phyloP scores from a whole-genome alignment of 495 filamentous ascomycete species.

The Penicillium antarcticum region DNA sequence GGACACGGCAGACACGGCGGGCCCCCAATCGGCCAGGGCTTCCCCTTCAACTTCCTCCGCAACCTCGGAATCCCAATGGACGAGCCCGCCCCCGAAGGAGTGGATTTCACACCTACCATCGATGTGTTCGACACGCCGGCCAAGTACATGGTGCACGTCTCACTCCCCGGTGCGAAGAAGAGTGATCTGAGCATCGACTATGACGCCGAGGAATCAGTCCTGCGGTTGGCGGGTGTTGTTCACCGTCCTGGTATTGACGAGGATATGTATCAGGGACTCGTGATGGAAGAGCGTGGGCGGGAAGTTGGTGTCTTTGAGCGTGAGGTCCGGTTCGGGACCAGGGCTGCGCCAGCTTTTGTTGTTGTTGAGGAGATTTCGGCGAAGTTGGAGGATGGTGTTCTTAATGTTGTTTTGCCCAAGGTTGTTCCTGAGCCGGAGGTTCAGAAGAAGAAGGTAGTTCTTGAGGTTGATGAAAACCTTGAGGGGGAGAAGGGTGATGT shows the following conservation, averaged over 20 bases:
- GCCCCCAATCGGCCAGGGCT: slow-evolving; percentile 11
- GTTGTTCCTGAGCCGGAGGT: slow-evolving; percentile 34
- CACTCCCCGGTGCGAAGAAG: slow-evolving; percentile 73
- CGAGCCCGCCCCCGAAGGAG: slow-evolving; percentile 22
- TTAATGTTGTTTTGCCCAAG: slow-evolving; percentile 68
- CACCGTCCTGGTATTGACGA: slow-evolving; percentile 66
- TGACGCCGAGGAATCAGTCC: slow-evolving; percentile 60
- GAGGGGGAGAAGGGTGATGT: slow-evolving; percentile 19
- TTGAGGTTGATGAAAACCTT: slow-evolving; percentile 14
- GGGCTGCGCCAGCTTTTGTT: slow-evolving; percentile 56
- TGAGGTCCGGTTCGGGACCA: slow-evolving; percentile 56
- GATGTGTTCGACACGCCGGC: slow-evolving; percentile 69
- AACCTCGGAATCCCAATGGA: slow-evolving; percentile 25
- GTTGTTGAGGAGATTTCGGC: slow-evolving; percentile 65
- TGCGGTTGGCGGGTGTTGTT: slow-evolving; percentile 68
- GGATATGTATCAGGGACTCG: slow-evolving; percentile 63
- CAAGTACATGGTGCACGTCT: slow-evolving; percentile 65
- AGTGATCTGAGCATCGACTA: slow-evolving; percentile 74
- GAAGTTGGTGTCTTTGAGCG: slow-evolving; percentile 71
- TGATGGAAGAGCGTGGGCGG: slow-evolving; percentile 55
- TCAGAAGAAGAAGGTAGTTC: slow-evolving; percentile 20
- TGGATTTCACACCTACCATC: slow-evolving; percentile 60
- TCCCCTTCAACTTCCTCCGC: slow-evolving; percentile 28
- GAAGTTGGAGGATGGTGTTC: slow-evolving; percentile 67
- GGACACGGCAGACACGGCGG: slow-evolving; percentile 14